phyloP scores from a whole-genome alignment of 768 basidiomycete species.

The Tylopilus cervinicoccineus region DNA sequence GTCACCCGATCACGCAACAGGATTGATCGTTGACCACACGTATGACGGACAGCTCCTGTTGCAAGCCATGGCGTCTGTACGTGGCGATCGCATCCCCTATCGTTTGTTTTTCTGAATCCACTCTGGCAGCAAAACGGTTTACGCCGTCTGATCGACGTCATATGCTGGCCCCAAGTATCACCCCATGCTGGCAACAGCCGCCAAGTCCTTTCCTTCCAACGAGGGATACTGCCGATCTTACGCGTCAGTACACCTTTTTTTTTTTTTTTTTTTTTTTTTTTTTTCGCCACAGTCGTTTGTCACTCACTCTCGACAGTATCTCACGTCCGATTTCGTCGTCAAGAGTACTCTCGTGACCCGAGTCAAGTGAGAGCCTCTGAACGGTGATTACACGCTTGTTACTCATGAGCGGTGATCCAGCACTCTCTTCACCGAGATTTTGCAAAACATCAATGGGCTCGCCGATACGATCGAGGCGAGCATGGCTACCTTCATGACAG shows the following conservation, averaged over 20 bases:
- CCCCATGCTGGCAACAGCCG: conserved; percentile 32
- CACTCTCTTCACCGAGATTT: conserved; percentile 41
- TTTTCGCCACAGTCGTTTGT: background rate
- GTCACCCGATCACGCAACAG: too few relatives aligned
- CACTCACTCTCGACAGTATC: conserved; percentile 38
- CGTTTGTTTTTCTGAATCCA: background rate
- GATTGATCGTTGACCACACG: conserved; percentile 1
- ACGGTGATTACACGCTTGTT: background rate
- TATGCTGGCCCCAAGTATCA: conserved; percentile 44
- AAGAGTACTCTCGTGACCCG: conserved; percentile 50
- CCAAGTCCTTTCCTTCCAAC: conserved; percentile 51
- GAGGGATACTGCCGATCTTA: conserved; percentile 52
- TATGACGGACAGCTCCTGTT: conserved; percentile 35
- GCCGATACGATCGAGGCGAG: conserved; percentile 37
- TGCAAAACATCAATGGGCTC: conserved; percentile 44
- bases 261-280: background rate
- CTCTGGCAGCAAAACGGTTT: conserved; percentile 45
- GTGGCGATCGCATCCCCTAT: background rate
- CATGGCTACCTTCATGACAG: conserved; percentile 32
- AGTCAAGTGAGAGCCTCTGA: conserved; percentile 42
- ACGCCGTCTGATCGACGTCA: conserved; percentile 45
- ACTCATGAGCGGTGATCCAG: conserved; percentile 26
- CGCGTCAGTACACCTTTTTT: conserved; percentile 31
- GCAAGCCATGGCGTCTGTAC: conserved; percentile 36
- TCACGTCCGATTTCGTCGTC: conserved; percentile 55